Percentiles rank a stretch among this genome's conserved stretches.
These are phyloP conservation scores for Tuber aestivum DNA, from an alignment of 495 filamentous ascomycete genomes.

Conservation along the genomic window DNA sequence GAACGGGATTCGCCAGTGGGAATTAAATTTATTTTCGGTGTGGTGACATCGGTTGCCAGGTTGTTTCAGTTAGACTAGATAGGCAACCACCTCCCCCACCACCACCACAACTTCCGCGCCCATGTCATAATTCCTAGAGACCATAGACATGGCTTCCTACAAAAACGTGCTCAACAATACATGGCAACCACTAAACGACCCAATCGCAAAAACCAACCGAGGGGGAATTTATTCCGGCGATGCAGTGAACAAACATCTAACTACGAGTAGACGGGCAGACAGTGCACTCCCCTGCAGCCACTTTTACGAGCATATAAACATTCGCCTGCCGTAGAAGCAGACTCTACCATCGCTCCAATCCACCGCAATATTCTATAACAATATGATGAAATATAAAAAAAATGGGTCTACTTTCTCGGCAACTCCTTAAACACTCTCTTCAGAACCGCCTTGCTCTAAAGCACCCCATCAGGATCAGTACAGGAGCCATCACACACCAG, in stretches of 20 bases:
- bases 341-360: not conserved
- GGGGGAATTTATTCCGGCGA: not conserved
- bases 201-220: not conserved
- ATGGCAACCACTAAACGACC: not conserved
- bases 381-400: not conserved
- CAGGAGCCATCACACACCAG: not conserved
- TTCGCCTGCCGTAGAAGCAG: not conserved
- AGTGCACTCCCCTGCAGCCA: not conserved
- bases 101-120: not conserved
- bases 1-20: not conserved
- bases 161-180: not conserved
- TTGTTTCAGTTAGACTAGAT: not conserved
- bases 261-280: not conserved
- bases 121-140: too few relatives aligned
- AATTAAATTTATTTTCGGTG: not conserved
- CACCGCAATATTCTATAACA: not conserved
- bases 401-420: conserved; percentile 48
- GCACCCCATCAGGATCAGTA: conserved; percentile 8
- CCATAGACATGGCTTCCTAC: not conserved
- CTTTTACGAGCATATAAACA: conserved; percentile 9
- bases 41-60: not conserved
- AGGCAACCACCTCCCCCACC: not conserved
- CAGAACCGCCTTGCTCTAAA: conserved; percentile 75
- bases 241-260: not conserved
- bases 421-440: conserved; percentile 71